These are phyloP conservation scores for Citrus trifoliata DNA, from an alignment of 345 rosid genomes.

Conservation along the genomic window DNA sequence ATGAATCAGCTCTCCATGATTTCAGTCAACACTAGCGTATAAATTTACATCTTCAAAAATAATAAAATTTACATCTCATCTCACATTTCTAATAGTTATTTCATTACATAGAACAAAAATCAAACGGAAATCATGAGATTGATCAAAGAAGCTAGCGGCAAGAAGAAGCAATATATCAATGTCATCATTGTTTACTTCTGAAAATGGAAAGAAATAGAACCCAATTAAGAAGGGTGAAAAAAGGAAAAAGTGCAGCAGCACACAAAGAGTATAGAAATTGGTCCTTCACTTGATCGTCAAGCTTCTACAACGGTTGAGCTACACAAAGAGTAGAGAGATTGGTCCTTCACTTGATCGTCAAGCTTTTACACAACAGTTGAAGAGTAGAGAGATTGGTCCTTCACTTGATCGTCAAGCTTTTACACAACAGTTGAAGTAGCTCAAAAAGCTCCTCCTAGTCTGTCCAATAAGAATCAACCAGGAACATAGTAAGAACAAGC, in stretches of 20 bases:
- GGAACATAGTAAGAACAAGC: background rate
- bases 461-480: constrained; percentile 20
- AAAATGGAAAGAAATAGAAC: background rate
- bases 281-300: too few relatives aligned
- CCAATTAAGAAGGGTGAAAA: background rate
- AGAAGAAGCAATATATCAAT: background rate
- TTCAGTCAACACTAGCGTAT: background rate
- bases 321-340: too few relatives aligned
- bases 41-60: background rate
- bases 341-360: constrained; percentile 16
- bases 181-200: background rate
- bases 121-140: background rate
- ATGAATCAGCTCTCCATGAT: background rate
- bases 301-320: too few relatives aligned
- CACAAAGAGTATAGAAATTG: background rate
- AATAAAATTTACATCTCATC: background rate
- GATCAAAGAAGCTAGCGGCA: background rate
- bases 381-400: background rate
- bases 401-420: constrained; percentile 43
- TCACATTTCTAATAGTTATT: too few relatives aligned
- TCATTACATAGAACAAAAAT: background rate
- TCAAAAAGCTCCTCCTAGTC: constrained; percentile 69
- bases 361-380: constrained; percentile 80
- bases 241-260: background rate
- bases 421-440: constrained; percentile 82